Evolutionary conservation across 148 eudicot genomes (phyloP).

Genomic region (Fagopyrum tataricum): DNA sequence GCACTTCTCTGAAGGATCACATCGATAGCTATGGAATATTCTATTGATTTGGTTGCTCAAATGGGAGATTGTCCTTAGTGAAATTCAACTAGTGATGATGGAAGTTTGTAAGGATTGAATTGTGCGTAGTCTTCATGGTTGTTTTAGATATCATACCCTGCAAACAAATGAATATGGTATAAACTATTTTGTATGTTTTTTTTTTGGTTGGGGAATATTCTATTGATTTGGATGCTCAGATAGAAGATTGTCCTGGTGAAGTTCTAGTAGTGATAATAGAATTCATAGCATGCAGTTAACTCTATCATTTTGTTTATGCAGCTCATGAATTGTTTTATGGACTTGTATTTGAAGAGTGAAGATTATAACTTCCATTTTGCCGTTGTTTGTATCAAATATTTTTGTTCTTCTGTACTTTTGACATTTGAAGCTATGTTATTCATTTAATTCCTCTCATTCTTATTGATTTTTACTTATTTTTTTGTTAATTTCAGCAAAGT

Average conservation of each 20-base stretch:
- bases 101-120: no score
- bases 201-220: no score
- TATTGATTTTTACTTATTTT: neutral
- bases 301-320: neutral
- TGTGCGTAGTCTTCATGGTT: no score
- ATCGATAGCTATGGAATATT: slow-evolving; percentile 73
- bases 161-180: no score
- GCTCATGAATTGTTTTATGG: neutral
- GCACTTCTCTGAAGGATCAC: slow-evolving; percentile 88
- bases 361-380: neutral
- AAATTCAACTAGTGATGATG: no score
- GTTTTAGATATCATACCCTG: no score
- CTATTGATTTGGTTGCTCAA: no score
- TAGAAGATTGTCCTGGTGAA: neutral
- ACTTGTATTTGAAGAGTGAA: neutral
- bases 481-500: slow-evolving; percentile 41
- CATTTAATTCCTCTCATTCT: neutral
- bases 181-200: no score
- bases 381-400: neutral
- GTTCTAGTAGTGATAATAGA: neutral
- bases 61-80: no score
- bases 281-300: neutral
- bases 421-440: neutral
- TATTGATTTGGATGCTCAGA: neutral
- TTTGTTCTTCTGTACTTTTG: neutral